Conservation (phyloP, 805 yeast genomes). For the Ogataea pini region DNA sequence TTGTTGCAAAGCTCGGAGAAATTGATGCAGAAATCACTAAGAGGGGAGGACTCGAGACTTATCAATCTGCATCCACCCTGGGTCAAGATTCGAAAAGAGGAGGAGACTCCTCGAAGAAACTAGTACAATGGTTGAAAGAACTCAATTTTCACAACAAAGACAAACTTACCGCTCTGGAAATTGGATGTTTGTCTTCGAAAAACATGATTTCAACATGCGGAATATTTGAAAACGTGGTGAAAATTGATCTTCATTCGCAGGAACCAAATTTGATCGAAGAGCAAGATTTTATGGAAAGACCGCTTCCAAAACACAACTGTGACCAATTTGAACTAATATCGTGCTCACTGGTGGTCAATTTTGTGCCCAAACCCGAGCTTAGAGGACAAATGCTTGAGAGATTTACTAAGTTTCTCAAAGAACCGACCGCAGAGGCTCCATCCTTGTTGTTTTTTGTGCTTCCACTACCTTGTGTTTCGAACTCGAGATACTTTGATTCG, state of each 20-base stretch:
- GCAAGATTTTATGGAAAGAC: slow-evolving; percentile 85
- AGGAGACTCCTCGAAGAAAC: slow-evolving; percentile 84
- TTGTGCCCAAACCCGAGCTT: slow-evolving; percentile 68
- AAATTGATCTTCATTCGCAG: slow-evolving; percentile 83
- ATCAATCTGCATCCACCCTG: slow-evolving; percentile 81
- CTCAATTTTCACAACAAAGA: slow-evolving; percentile 15
- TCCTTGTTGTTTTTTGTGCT: slow-evolving; percentile 71
- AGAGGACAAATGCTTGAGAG: slow-evolving; percentile 79
- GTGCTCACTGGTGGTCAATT: slow-evolving; percentile 84
- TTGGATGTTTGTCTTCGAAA: slow-evolving; percentile 73
- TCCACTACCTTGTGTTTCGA: slow-evolving; percentile 82
- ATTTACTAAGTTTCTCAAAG: slow-evolving; percentile 55
- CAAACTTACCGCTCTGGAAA: slow-evolving; percentile 60
- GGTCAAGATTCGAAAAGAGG: slow-evolving; percentile 83
- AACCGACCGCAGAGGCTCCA: slow-evolving; percentile 25
- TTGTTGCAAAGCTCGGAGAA: slow-evolving; percentile 43
- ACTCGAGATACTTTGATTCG: slow-evolving; percentile 75
- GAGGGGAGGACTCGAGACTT: slow-evolving; percentile 75
- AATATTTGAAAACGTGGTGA: slow-evolving; percentile 49
- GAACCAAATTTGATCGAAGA: slow-evolving; percentile 60
- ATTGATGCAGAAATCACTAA: slow-evolving; percentile 62
- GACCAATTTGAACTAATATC: slow-evolving; percentile 68
- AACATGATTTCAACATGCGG: slow-evolving; percentile 67
- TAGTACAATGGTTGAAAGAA: slow-evolving; percentile 70
- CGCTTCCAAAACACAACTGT: slow-evolving; percentile 46